Conservation (phyloP, 495 filamentous ascomycete species). For the Annulohypoxylon bovei region DNA sequence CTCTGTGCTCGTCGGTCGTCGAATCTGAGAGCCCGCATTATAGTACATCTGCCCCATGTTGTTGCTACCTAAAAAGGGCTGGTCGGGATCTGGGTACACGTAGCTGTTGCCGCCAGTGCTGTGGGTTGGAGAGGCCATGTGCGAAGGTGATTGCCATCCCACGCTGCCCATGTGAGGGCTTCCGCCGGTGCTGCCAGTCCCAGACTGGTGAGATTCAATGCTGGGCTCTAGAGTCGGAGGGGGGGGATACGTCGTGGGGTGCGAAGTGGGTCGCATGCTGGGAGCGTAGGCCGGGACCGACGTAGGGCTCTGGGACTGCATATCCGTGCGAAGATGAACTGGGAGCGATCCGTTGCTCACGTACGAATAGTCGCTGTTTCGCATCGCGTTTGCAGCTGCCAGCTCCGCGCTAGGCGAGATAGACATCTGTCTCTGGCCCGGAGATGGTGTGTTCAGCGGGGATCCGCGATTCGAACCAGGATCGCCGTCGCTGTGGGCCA, state of each 20-base stretch:
- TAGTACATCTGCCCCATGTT: conserved; percentile 70
- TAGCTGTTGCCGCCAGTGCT: conserved; percentile 65
- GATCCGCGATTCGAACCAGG: conserved; percentile 83
- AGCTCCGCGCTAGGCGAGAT: conserved; percentile 83
- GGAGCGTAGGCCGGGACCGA: conserved; percentile 70
- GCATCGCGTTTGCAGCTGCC: conserved; percentile 76
- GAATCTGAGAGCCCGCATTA: conserved; percentile 69
- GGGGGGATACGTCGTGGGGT: conserved; percentile 80
- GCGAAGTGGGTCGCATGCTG: conserved; percentile 71
- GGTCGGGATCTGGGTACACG: conserved; percentile 75
- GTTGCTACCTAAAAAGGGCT: conserved; percentile 60
- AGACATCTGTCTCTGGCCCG: conserved; percentile 76
- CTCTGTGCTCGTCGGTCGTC: conserved; percentile 75
- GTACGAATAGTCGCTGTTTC: conserved; percentile 76
- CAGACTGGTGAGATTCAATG: conserved; percentile 74
- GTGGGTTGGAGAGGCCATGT: conserved; percentile 72
- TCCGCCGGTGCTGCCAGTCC: conserved; percentile 69
- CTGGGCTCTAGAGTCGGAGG: conserved; percentile 91
- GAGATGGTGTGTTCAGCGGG: conserved; percentile 87
- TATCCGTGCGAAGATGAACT: conserved; percentile 81
- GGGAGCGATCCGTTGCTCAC: conserved; percentile 77
- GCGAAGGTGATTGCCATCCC: conserved; percentile 79
- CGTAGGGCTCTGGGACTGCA: conserved; percentile 76
- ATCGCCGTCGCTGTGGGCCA: conserved; percentile 75
- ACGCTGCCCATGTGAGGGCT: conserved; percentile 78